Conservation (phyloP, 108 stramenopile genomes). For the Chaetoceros muelleri region DNA sequence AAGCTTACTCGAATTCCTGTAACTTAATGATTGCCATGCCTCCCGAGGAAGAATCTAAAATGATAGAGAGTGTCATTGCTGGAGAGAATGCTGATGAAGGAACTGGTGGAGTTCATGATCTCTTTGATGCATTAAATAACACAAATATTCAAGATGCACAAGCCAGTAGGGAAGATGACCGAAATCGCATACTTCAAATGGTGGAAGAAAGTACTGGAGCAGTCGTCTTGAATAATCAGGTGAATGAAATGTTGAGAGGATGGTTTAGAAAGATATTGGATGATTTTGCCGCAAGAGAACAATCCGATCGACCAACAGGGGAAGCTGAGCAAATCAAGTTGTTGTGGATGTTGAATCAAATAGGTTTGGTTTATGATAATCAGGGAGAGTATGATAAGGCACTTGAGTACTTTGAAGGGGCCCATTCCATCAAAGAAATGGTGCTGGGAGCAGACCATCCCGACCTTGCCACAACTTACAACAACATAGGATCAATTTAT, state of each 20-base stretch:
- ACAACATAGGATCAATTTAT: slow-evolving; percentile 10
- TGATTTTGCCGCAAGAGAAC: no score
- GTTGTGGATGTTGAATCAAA: no score
- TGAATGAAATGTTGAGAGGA: neutral
- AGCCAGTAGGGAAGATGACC: neutral
- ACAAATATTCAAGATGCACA: neutral
- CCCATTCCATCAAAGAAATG: slow-evolving; percentile 12
- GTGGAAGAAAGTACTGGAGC: neutral
- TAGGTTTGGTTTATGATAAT: slow-evolving; percentile 44
- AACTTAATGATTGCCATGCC: neutral
- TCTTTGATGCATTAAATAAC: neutral
- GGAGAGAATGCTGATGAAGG: neutral
- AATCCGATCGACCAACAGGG: no score
- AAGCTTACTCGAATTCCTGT: neutral
- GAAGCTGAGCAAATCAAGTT: neutral
- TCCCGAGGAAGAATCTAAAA: neutral
- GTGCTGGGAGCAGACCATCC: slow-evolving; percentile 23
- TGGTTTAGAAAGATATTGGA: neutral
- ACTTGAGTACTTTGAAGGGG: slow-evolving; percentile 24
- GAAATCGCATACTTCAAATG: neutral
- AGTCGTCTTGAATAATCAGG: neutral
- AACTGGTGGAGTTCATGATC: neutral
- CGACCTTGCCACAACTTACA: slow-evolving; percentile 5
- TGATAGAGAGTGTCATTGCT: neutral
- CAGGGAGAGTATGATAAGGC: slow-evolving; percentile 26